These are phyloP conservation scores for Vanderwaltozyma yarrowii DNA, from an alignment of 805 yeast genomes.

Conservation along the genomic window DNA sequence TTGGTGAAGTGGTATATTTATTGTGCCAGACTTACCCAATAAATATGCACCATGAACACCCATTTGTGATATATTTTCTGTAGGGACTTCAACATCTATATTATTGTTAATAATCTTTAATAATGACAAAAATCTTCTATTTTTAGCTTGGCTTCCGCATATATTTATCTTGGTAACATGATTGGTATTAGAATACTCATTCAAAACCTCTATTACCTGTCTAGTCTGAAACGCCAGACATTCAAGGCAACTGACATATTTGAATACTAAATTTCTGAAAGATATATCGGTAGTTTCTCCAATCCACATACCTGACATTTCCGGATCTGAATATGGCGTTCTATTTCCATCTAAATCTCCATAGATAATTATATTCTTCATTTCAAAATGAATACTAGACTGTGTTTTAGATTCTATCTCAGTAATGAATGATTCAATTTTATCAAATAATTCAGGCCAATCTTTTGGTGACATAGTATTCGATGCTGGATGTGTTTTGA, in stretches of 20 bases:
- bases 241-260: conserved; percentile 40
- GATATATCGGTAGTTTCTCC: conserved; percentile 36
- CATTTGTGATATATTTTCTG: conserved; percentile 8
- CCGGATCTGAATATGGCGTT: conserved; percentile 42
- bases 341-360: conserved; percentile 53
- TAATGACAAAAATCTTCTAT: conserved; percentile 31
- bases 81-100: conserved; percentile 8
- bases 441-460: conserved; percentile 11
- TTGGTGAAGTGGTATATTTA: background rate
- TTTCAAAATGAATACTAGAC: conserved; percentile 18
- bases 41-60: conserved; percentile 18
- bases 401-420: conserved; percentile 8
- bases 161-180: conserved; percentile 31
- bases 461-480: conserved; percentile 1
- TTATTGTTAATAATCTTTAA: conserved; percentile 18
- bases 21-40: conserved; percentile 11
- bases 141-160: conserved; percentile 46
- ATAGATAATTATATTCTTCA: conserved; percentile 35
- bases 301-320: conserved; percentile 39
- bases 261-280: conserved; percentile 28
- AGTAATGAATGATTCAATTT: conserved; percentile 15
- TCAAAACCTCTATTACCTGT: conserved; percentile 27
- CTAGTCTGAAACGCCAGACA: conserved; percentile 42
- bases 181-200: background rate
- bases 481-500: conserved; percentile 33